A percentile compares a stretch with the other conserved stretches of the same genome.
Evolutionary conservation across 2,329 filamentous ascomycete genomes (phyloP).

Genomic region (Sclerotinia borealis): DNA sequence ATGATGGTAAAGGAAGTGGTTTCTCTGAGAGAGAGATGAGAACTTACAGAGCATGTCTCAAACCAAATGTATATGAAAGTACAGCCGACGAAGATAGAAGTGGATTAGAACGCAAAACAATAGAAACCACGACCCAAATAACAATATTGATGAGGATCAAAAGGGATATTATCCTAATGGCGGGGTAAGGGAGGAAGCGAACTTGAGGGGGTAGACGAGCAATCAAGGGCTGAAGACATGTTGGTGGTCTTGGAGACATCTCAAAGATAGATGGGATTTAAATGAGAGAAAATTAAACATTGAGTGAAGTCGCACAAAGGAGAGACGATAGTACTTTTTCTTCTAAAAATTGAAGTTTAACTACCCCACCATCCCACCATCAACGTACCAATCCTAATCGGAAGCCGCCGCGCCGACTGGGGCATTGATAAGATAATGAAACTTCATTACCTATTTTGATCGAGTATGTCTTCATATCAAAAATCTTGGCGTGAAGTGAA

Average conservation of each 20-base stretch:
- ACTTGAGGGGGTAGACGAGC: conserved; percentile 9
- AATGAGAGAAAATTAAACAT: background rate
- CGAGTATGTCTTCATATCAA: background rate
- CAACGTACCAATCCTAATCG: background rate
- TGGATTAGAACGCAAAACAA: conserved; percentile 48
- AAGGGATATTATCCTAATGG: conserved; percentile 42
- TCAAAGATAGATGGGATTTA: background rate
- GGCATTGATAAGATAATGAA: conserved; percentile 1
- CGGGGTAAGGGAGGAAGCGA: conserved; percentile 22
- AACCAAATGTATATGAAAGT: conserved; percentile 78
- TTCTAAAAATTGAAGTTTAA: background rate
- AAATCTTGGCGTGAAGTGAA: background rate
- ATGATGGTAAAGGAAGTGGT: background rate
- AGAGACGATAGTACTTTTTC: too few relatives aligned
- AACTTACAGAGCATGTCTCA: conserved; percentile 72
- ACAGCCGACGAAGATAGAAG: conserved; percentile 72
- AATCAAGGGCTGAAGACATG: conserved; percentile 11
- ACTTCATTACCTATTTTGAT: conserved; percentile 7
- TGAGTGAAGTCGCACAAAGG: background rate
- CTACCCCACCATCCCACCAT: conserved; percentile 4
- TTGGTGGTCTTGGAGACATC: conserved; percentile 9
- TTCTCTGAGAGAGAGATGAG: background rate
- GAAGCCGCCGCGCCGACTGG: background rate
- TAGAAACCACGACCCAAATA: conserved; percentile 49
- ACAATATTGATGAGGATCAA: conserved; percentile 46